These are phyloP conservation scores for Plasmodium blacklocki DNA, from an alignment of 169 alveolate genomes.

Conservation along the genomic window DNA sequence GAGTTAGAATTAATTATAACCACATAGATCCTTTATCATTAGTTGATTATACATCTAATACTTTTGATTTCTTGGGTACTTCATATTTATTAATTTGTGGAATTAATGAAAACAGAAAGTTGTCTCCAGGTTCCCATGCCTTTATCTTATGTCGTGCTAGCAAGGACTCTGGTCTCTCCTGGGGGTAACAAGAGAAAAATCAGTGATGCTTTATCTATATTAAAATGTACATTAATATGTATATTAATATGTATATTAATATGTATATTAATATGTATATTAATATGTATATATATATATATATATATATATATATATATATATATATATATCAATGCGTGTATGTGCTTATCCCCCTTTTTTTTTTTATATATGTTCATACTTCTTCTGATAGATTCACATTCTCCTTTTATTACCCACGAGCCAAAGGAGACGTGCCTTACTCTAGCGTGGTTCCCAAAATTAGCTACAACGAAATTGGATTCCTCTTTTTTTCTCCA, in stretches of 20 bases:
- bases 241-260: too few species aligned
- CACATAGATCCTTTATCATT: slow-evolving; percentile 17
- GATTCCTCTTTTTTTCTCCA: slow-evolving; percentile 12
- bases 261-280: too few species aligned
- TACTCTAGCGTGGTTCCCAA: slow-evolving; percentile 25
- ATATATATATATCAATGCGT: background rate
- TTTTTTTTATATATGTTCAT: background rate
- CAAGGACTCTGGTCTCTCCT: slow-evolving; percentile 9
- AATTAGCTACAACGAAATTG: slow-evolving; percentile 50
- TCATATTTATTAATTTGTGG: slow-evolving; percentile 51
- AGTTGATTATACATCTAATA: slow-evolving; percentile 9
- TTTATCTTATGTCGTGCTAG: slow-evolving; percentile 43
- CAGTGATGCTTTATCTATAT: background rate
- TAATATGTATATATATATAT: background rate
- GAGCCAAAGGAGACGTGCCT: background rate
- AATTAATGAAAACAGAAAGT: background rate
- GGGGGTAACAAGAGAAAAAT: slow-evolving; percentile 21
- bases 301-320: background rate
- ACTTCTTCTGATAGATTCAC: background rate
- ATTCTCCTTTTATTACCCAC: slow-evolving; percentile 4
- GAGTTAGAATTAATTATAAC: background rate
- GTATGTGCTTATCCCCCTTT: background rate
- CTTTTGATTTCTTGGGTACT: slow-evolving; percentile 13
- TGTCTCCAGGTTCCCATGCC: background rate
- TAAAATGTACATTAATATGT: too few species aligned